phyloP scores from a whole-genome alignment of 805 yeast genomes.

The Candida sithepensis region DNA sequence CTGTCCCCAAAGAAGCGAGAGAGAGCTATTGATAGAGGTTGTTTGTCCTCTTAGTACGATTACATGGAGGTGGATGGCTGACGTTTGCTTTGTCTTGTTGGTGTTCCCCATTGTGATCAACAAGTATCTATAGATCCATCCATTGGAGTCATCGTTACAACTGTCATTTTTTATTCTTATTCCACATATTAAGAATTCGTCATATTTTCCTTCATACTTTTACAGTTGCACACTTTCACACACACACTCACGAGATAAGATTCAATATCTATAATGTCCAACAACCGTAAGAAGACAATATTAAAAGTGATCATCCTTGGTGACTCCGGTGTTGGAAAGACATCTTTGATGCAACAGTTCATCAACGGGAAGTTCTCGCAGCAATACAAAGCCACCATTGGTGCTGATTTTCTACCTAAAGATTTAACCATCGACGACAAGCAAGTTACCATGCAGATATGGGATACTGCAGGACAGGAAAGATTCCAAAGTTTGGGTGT shows the following conservation, averaged over 20 bases:
- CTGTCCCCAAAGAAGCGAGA: too few species aligned
- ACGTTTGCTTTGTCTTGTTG: too few species aligned
- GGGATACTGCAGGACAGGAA: constrained; percentile 99
- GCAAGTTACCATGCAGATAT: constrained; percentile 76
- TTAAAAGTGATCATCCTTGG: constrained; percentile 89
- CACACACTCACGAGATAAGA: not conserved
- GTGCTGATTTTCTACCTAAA: constrained; percentile 94
- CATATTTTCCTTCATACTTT: not conserved
- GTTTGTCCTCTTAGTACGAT: too few species aligned
- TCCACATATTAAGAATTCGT: too few species aligned
- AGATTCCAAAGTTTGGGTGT: constrained; percentile 95
- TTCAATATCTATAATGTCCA: constrained; percentile 37
- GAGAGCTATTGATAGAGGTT: too few species aligned
- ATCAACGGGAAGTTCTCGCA: constrained; percentile 92
- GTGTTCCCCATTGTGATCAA: too few species aligned
- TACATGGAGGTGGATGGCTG: too few species aligned
- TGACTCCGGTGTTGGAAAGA: constrained; percentile 97
- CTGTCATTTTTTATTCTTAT: too few species aligned
- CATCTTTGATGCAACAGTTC: constrained; percentile 95
- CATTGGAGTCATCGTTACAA: too few species aligned
- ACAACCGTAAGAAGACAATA: constrained; percentile 65
- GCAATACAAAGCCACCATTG: constrained; percentile 96
- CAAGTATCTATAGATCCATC: too few species aligned
- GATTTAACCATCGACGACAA: constrained; percentile 84
- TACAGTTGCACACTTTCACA: not conserved